Conservation (phyloP, 805 yeast species). For the Metschnikowia hibisci region DNA sequence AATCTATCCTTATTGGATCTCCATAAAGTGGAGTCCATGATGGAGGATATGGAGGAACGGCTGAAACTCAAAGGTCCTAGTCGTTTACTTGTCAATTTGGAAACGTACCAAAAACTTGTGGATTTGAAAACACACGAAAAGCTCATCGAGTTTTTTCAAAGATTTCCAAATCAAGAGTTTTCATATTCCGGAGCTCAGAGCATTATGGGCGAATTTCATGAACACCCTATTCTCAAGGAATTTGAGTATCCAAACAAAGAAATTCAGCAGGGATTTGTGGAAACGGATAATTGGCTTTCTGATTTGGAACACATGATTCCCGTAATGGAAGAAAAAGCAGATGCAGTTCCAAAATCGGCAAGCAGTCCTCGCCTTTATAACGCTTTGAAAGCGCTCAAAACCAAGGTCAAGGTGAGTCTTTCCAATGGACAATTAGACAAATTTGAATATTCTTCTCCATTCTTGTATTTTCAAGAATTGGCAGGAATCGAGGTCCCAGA, state of each 20-base stretch:
- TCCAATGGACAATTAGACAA: conserved; percentile 23
- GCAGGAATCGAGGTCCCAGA: conserved; percentile 3
- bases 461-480: conserved; percentile 9
- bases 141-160: conserved; percentile 25
- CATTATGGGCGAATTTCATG: conserved; percentile 20
- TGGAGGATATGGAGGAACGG: conserved; percentile 25
- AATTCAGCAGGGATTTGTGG: conserved; percentile 15
- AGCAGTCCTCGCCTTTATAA: conserved; percentile 20
- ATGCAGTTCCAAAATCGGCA: conserved; percentile 13
- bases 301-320: conserved; percentile 16
- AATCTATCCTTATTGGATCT: conserved; percentile 20
- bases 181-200: conserved; percentile 24
- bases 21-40: conserved; percentile 22
- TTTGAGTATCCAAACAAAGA: neutral
- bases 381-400: conserved; percentile 18
- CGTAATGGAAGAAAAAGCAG: conserved; percentile 5
- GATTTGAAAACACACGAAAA: conserved; percentile 24
- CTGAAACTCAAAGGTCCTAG: conserved; percentile 21
- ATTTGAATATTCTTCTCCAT: conserved; percentile 26
- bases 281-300: conserved; percentile 25
- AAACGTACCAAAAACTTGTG: conserved; percentile 20
- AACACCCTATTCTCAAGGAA: conserved; percentile 21
- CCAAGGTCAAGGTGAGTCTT: conserved; percentile 25
- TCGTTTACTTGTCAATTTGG: conserved; percentile 26
- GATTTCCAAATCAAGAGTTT: conserved; percentile 10